Percentiles rank a stretch among this genome's conserved stretches.
Evolutionary conservation across 345 rosid species (phyloP).

Genomic region (Pelargonium nanum): DNA sequence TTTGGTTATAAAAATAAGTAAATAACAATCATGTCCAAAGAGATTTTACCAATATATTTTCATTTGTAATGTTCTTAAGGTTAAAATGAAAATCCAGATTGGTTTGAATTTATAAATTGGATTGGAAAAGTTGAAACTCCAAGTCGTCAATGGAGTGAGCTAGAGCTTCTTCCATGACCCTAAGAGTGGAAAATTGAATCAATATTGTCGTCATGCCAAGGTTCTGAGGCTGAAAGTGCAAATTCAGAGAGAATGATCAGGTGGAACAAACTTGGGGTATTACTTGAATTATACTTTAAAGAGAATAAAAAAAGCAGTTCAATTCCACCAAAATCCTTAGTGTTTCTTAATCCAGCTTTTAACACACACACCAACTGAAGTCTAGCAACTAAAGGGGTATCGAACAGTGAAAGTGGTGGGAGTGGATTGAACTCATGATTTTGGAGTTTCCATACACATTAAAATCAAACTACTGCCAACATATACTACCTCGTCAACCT

Average conservation of each 20-base stretch:
- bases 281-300: background rate
- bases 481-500: slow-evolving; percentile 51
- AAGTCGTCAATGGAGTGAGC: too few species aligned
- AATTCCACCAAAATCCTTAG: background rate
- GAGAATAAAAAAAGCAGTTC: background rate
- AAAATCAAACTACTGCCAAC: background rate
- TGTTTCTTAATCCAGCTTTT: background rate
- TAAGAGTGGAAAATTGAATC: too few species aligned
- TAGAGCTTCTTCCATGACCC: too few species aligned
- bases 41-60: too few species aligned
- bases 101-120: too few species aligned
- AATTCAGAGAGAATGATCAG: background rate
- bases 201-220: too few species aligned
- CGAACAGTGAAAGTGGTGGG: background rate
- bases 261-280: background rate
- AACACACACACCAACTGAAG: background rate
- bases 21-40: too few species aligned
- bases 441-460: background rate
- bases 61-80: too few species aligned
- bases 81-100: too few species aligned
- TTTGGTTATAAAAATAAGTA: too few species aligned
- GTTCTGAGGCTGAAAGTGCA: background rate
- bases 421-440: background rate
- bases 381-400: background rate
- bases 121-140: too few species aligned